Evolutionary conservation across 2,329 filamentous ascomycete genomes (phyloP), one percentile per base, ranked within the genome.

Genomic region (Raffaelea albimanens): DNA sequence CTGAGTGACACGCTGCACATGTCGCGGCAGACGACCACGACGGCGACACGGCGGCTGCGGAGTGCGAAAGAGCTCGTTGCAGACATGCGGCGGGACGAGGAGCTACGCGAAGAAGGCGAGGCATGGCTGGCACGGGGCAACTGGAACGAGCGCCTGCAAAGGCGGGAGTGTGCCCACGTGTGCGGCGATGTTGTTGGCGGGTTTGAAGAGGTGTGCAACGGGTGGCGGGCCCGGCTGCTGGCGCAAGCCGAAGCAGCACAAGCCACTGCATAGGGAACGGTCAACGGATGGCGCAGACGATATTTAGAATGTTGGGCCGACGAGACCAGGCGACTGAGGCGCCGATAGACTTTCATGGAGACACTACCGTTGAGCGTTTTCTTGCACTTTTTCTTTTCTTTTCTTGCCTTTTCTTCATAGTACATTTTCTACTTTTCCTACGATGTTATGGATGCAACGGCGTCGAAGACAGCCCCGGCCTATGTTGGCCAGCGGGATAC

Each of bases 1-100:
- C 73, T 98, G 4, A 88, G 87, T 7, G 93, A 98, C 62, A 90
- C 87, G 3, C 73, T 98, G 31, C 91, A 97, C 65, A 95, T 97
- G 83, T 89, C 85, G 29, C 82, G 88, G 13, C 91, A 97, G 65
- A 85, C 87, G 1, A 93, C 87, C 0, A 85, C 82, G 3, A 84
- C 85, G 10, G 93, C 91, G 2, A 82, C 84, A 2, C 75, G 93
- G 47, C 78, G 88, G 40, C 69, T 98, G 45, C 83, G 85, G 56
- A 86, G 81, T 33, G 89, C 87, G 7, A 86, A 84, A 57, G 90
- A 95, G 61, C 79, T 95, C 51, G 83, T 97, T 2, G 79, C 82
- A 2, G 91, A 96, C 57, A 83, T 96, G 70, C 78, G 83, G 53
- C 78, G 80, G 50, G 93, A 97, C 58, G 82, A 87, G 50, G 88